A percentile compares a stretch with the other conserved stretches of the same genome.
Evolutionary conservation across 768 basidiomycete species (phyloP).

Genomic region (Lenzites betulinus): DNA sequence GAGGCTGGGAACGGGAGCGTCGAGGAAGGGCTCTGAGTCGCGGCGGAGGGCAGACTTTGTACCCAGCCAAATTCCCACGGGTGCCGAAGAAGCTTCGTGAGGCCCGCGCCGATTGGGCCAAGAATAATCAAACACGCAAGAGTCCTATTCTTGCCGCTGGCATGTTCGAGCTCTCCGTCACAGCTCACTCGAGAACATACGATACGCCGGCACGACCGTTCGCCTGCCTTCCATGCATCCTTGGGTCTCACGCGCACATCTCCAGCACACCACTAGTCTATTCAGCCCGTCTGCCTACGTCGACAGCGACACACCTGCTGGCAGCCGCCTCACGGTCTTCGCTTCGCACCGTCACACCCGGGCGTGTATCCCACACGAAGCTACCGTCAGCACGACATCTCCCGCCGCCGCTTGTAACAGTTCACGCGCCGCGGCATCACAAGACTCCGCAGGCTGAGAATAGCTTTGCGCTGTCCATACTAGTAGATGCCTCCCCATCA

Average conservation of each 20-base stretch:
- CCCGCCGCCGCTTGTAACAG: background rate
- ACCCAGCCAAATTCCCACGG: constrained; percentile 14
- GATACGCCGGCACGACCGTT: background rate
- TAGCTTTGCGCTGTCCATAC: constrained; percentile 3
- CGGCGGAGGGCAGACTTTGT: constrained; percentile 11
- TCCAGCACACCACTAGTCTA: background rate
- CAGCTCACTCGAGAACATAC: background rate
- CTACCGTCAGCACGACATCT: constrained; percentile 1
- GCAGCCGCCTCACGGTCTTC: background rate
- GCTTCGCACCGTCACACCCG: background rate
- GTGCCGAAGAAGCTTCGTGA: constrained; percentile 15
- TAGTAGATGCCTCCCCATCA: background rate
- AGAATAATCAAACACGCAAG: constrained; percentile 15
- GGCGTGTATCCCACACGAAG: constrained; percentile 15
- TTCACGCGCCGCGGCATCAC: constrained; percentile 7
- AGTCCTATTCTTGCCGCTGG: constrained; percentile 7
- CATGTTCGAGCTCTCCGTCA: background rate
- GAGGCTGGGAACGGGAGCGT: constrained; percentile 5
- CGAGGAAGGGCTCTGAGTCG: constrained; percentile 4
- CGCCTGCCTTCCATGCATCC: background rate
- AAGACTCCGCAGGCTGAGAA: constrained; percentile 7
- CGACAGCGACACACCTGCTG: background rate
- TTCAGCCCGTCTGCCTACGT: background rate
- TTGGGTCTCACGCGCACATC: background rate
- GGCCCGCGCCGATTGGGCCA: constrained; percentile 1